A percentile compares a stretch with the other conserved stretches of the same genome.
Evolutionary conservation across 257 asterid genomes (phyloP).

Genomic region (Plantago major): DNA sequence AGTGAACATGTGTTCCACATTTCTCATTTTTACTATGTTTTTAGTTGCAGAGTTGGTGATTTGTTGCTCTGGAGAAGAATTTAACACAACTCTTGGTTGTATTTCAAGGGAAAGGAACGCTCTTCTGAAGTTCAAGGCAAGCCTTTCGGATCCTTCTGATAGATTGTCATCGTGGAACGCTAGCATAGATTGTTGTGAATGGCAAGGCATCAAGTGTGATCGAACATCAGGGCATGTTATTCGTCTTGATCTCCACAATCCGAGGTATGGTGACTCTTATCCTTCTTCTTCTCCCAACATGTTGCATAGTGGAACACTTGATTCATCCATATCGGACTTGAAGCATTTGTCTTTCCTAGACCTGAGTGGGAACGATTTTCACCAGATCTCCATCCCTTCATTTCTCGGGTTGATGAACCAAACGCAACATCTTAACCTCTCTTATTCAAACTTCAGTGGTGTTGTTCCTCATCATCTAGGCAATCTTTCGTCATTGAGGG

Average conservation of each 20-base stretch:
- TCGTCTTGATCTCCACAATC: neutral
- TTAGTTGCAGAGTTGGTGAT: neutral
- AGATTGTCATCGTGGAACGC: constrained; percentile 2
- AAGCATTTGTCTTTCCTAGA: neutral
- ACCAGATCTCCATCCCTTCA: neutral
- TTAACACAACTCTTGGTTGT: neutral
- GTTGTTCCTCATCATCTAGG: constrained; percentile 9
- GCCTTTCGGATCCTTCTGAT: neutral
- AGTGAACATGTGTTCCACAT: neutral
- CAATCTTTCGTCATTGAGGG: neutral
- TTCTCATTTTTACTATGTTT: neutral
- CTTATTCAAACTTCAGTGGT: neutral
- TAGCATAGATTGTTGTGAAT: neutral
- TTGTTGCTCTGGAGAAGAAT: neutral
- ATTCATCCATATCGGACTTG: constrained; percentile 6
- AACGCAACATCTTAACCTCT: neutral
- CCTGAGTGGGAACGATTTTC: neutral
- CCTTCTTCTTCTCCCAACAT: neutral
- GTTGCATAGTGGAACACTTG: neutral
- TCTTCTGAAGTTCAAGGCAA: constrained; percentile 2
- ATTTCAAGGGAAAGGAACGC: neutral
- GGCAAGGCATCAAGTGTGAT: neutral
- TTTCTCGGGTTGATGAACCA: constrained; percentile 10
- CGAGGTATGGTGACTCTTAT: neutral
- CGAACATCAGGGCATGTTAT: neutral